phyloP scores from a whole-genome alignment of 1,284 basidiomycete species.

The Melanopsichium pennsylvanicum region DNA sequence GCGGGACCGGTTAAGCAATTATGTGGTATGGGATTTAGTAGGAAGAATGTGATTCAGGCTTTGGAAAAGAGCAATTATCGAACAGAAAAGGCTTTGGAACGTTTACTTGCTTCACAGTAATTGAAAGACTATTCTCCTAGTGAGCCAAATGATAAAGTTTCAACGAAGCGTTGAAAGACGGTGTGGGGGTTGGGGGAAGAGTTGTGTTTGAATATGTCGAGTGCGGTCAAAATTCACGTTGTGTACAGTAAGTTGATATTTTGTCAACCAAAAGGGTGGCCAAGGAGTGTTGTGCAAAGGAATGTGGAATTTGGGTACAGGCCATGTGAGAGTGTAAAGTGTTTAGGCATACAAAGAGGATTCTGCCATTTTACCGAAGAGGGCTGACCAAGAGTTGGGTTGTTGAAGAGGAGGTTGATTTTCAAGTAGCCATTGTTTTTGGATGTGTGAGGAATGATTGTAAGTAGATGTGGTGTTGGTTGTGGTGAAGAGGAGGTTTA shows the following conservation, averaged over 20 bases:
- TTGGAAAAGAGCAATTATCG: conserved; percentile 62
- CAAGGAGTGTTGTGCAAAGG: too few species aligned
- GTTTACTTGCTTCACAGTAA: conserved; percentile 43
- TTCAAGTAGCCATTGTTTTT: background rate
- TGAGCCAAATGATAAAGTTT: too few species aligned
- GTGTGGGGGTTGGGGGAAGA: too few species aligned
- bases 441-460: background rate
- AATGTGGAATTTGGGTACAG: too few species aligned
- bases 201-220: too few species aligned
- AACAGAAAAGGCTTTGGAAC: conserved; percentile 62
- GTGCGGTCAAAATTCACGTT: too few species aligned
- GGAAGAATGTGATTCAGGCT: conserved; percentile 58
- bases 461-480: too few species aligned
- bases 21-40: conserved; percentile 63
- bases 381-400: conserved; percentile 20
- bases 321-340: background rate
- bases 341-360: conserved; percentile 30
- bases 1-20: conserved; percentile 61
- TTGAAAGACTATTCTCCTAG: too few species aligned
- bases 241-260: background rate
- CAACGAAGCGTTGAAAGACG: too few species aligned
- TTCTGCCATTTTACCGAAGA: conserved; percentile 24
- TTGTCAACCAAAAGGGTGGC: too few species aligned
- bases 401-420: conserved; percentile 1
- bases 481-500: conserved; percentile 15